phyloP scores from a whole-genome alignment of 2,329 filamentous ascomycete genomes.

The Arthrobotrys megalospora region DNA sequence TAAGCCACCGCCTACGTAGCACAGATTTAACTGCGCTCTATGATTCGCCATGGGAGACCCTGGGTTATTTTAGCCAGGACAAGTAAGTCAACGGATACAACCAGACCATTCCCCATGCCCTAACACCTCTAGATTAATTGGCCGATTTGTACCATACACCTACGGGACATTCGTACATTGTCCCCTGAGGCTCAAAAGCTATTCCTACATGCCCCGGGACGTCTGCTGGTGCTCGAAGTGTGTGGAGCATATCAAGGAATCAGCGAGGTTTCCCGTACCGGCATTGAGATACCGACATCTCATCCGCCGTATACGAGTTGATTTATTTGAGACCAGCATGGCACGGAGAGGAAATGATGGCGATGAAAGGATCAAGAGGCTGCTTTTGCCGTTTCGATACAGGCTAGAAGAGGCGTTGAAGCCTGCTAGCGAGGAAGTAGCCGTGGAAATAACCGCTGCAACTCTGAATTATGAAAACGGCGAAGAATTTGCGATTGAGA shows the following conservation, averaged over 20 bases:
- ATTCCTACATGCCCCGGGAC: not conserved
- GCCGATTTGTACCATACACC: not conserved
- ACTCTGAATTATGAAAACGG: too few relatives aligned
- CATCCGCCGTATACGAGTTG: constrained; percentile 11
- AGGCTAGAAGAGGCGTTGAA: not conserved
- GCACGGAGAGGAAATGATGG: too few relatives aligned
- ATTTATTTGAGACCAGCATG: constrained; percentile 7
- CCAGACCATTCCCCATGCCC: too few relatives aligned
- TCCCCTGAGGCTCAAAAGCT: not conserved
- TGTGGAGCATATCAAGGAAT: not conserved
- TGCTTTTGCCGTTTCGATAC: not conserved
- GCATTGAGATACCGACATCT: constrained; percentile 17
- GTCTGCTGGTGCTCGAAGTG: not conserved
- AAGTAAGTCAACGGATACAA: not conserved
- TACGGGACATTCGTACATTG: not conserved
- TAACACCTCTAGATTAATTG: not conserved
- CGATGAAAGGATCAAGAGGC: not conserved
- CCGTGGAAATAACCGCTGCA: too few relatives aligned
- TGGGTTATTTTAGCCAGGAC: constrained; percentile 10
- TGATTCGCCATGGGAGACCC: constrained; percentile 33
- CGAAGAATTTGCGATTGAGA: not conserved
- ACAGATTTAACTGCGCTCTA: not conserved
- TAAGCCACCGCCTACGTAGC: not conserved
- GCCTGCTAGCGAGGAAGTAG: too few relatives aligned
- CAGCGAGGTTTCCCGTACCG: not conserved